Evolutionary conservation across 2,329 filamentous ascomycete species (phyloP), one percentile per base, ranked within the genome.

Genomic region (Xylaria sp.): DNA sequence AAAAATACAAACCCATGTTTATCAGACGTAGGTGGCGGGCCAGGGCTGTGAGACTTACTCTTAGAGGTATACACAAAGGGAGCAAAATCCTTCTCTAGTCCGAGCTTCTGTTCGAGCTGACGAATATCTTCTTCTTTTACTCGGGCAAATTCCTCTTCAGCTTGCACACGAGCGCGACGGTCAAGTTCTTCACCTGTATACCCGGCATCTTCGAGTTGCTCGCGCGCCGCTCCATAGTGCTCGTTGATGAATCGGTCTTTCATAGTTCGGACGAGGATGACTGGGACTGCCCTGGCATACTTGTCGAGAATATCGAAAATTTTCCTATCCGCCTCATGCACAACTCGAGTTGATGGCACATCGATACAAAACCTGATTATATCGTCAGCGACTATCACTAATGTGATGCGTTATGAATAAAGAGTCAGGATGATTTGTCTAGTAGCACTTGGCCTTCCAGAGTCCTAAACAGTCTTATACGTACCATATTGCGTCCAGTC

Each of bases 401-500:
- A 36, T 29, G 5, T 36, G 20, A 42, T 38, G 33, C 3, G 13
- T 27, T 15, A 10, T 33, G 22, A 27, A 45, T 17, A 13, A 51
- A 10, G 31, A 3, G 33, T 22, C 36, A 45, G 15, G 2, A 13
- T 27, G 51, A 10, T 47, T 27, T 29, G 25, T 38, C 36, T 5
- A 25, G 22, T 17, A 50, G 53, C 25, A 13, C 25, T 25, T 9
- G 25, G 20, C 20, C 27, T 15, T 1, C 6, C 13, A 9, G n/a
- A 15, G 13, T 17, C 13, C 5, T 39, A 9, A 42, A 13, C 17
- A 11, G n/a, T 36, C 27, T 7, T 20, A 38, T 49, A 69, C 67
- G 50, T 68, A 75, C 73, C 73, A 76, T 58, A 75, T 74, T 10
- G 72, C 73, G 51, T 75, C 70, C 5, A 76, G 47, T 22, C 69